These are phyloP conservation scores for Cladosporium sp. DNA, from an alignment of 2,329 filamentous ascomycete genomes.

Conservation along the genomic window DNA sequence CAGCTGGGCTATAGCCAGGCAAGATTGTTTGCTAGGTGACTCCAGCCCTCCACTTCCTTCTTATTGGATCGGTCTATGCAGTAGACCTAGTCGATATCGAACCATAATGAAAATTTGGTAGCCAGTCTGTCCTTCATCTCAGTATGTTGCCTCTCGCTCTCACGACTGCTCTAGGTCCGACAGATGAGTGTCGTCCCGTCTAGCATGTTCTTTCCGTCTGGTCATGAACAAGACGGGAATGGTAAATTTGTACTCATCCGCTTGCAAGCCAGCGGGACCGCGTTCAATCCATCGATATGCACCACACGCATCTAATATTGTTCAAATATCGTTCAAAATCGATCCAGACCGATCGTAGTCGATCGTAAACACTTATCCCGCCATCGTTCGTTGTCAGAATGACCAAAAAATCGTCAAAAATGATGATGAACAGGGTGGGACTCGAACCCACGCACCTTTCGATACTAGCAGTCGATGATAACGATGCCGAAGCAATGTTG, in stretches of 20 bases:
- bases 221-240: too few species aligned
- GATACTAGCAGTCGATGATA: constrained; percentile 26
- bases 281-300: neutral
- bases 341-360: neutral
- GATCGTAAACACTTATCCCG: neutral
- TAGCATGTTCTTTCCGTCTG: too few species aligned
- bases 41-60: too few species aligned
- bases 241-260: neutral
- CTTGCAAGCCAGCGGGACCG: neutral
- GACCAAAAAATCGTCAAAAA: neutral
- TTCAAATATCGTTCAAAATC: neutral
- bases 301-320: neutral
- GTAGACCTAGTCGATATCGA: too few species aligned
- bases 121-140: too few species aligned
- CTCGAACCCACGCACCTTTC: constrained; percentile 34
- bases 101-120: too few species aligned
- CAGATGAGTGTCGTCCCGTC: too few species aligned
- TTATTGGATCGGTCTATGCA: too few species aligned
- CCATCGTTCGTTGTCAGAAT: neutral
- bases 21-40: too few species aligned
- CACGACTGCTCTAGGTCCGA: too few species aligned
- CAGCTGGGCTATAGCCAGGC: too few species aligned
- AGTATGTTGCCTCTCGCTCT: too few species aligned
- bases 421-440: constrained; percentile 27
- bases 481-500: neutral